Evolutionary conservation across 768 basidiomycete genomes (phyloP).

Genomic region (Leccinum aurantiacum): DNA sequence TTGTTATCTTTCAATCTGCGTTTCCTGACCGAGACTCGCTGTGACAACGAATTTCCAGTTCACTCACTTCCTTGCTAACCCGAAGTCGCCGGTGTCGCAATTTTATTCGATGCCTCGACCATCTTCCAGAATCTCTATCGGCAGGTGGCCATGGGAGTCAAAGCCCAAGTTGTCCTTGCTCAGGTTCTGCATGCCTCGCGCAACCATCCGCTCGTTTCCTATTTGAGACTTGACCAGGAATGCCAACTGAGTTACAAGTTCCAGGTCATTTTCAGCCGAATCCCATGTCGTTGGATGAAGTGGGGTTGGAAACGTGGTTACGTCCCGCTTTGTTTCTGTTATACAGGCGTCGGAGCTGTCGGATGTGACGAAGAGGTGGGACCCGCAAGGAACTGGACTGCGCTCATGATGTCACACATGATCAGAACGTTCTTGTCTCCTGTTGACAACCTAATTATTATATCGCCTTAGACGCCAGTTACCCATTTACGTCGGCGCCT

Average conservation of each 20-base stretch:
- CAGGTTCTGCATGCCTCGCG: not conserved
- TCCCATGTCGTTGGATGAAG: not conserved
- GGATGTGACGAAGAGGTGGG: not conserved
- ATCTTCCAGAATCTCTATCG: not conserved
- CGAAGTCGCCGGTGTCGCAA: not conserved
- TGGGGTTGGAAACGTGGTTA: not conserved
- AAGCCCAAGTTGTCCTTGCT: not conserved
- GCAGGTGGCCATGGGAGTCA: not conserved
- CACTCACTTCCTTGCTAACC: not conserved
- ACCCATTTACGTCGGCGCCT: not conserved
- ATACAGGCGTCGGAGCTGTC: not conserved
- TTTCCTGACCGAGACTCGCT: not conserved
- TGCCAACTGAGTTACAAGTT: not conserved
- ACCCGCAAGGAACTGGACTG: not conserved
- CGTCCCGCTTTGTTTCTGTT: not conserved
- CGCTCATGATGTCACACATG: not conserved
- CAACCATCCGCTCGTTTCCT: not conserved
- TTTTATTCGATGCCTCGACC: not conserved
- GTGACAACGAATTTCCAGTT: not conserved
- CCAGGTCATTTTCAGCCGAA: not conserved
- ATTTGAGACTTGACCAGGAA: not conserved
- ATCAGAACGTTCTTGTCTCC: not conserved
- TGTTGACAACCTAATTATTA: not conserved
- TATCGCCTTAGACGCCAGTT: not conserved
- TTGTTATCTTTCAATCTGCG: not conserved